Evolutionary conservation across 129 eudicot genomes (phyloP), one percentile per base, ranked within the genome.

Genomic region (Ambrosia artemisiifolia): DNA sequence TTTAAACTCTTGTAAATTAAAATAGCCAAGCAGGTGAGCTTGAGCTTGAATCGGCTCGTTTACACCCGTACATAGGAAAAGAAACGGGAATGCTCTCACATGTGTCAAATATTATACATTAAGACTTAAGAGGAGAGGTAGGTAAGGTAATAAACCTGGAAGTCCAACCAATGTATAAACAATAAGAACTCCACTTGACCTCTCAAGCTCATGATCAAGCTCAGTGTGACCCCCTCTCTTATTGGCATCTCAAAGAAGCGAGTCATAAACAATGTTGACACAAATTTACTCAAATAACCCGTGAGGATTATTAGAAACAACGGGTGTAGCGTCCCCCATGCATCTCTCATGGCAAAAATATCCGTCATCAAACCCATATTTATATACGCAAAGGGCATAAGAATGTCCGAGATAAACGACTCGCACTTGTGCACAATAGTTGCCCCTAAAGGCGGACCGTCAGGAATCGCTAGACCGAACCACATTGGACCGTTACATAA

Each of bases 381-480:
- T 8, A 85, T 79, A 67, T 76, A 95, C 1, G 96, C 83, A 75
- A 90, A 88, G 16, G 99, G 96, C 91, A 90, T 82, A 51, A 95
- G 72, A 71, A 95, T 38, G 11, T 95, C 84, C 3, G 7, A 63
- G 24, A 86, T 35, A 46, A 95, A 60, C 0, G 86, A 81, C 83
- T 95, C 99, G 5, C 77, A 72, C 71, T 88, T 90, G 38, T 88
- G 90, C 70, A 88, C 91, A 49, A 95, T 63, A 13, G 88, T 86
- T 11, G 96, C 78, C 16, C 97, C 99, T 69, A 95, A 65, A 11
- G 99, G 97, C 3, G 99, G 99, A 40, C 97, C 99, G 75, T 90
- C 96, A 0, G 99, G 97, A 5, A 90, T 72, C 1, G 88, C 99
- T 43, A 95, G 54, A 17, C 99, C 99, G 4, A 90, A 80, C 97